These are phyloP conservation scores for Citrus unshiu DNA, from an alignment of 345 rosid genomes.

Conservation along the genomic window DNA sequence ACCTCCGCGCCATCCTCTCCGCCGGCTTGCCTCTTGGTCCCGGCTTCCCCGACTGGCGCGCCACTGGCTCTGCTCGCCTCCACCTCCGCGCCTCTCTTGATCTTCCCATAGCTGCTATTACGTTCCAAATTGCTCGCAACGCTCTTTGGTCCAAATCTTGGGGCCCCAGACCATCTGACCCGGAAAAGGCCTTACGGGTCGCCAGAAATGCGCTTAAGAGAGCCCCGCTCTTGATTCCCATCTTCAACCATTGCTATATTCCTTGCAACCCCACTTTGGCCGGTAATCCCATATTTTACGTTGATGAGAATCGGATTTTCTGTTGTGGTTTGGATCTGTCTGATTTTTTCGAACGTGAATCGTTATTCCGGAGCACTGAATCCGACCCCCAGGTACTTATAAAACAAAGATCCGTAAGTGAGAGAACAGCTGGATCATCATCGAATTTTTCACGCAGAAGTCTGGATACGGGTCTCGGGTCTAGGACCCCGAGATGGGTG, in stretches of 20 bases:
- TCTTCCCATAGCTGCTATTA: conserved; percentile 87
- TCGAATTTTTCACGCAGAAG: conserved; percentile 58
- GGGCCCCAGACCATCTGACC: conserved; percentile 84
- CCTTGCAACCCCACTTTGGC: conserved; percentile 87
- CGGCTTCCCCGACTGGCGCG: conserved; percentile 96
- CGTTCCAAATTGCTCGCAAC: conserved; percentile 85
- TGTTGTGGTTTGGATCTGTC: conserved; percentile 96
- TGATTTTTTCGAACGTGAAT: conserved; percentile 82
- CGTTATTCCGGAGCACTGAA: conserved; percentile 51
- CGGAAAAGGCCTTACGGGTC: conserved; percentile 76
- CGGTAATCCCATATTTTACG: conserved; percentile 93
- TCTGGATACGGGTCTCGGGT: conserved; percentile 50
- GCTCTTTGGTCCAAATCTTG: conserved; percentile 87
- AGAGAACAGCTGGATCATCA: conserved; percentile 52
- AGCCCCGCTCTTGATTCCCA: conserved; percentile 89
- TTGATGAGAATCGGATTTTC: conserved; percentile 83
- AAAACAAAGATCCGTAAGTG: conserved; percentile 66
- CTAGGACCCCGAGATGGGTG: conserved; percentile 82
- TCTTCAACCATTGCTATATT: conserved; percentile 86
- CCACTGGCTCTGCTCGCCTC: conserved; percentile 60
- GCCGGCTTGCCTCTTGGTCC: conserved; percentile 86
- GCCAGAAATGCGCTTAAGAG: conserved; percentile 83
- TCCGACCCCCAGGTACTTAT: conserved; percentile 39
- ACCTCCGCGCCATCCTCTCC: conserved; percentile 78
- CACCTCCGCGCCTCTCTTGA: conserved; percentile 80